Conservation (phyloP, 2,329 filamentous ascomycete genomes). For the Pseudopithomyces chartarum region DNA sequence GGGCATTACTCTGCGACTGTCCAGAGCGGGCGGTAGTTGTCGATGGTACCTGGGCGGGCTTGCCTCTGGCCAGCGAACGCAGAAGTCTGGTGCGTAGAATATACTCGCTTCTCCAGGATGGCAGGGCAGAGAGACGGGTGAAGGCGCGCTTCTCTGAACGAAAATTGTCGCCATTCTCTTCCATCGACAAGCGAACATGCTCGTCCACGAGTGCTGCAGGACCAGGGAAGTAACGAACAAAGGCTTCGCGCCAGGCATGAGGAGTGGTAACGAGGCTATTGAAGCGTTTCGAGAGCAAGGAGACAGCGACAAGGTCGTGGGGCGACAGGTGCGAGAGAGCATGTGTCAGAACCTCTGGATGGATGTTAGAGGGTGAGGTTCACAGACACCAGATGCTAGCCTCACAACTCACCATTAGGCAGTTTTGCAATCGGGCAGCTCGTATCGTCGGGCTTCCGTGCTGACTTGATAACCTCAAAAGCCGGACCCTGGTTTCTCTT, state of each 20-base stretch:
- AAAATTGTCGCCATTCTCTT: conserved; percentile 50
- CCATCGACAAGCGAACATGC: conserved; percentile 51
- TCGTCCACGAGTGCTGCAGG: conserved; percentile 60
- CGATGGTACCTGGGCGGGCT: conserved; percentile 65
- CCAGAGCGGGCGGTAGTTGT: conserved; percentile 58
- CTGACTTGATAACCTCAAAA: conserved; percentile 59
- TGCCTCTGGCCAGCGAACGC: conserved; percentile 79
- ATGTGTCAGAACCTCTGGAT: conserved; percentile 85
- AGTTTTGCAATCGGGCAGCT: conserved; percentile 62
- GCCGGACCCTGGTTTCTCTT: conserved; percentile 50
- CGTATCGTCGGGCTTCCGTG: conserved; percentile 50
- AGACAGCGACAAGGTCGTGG: conserved; percentile 78
- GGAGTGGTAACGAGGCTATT: conserved; percentile 86
- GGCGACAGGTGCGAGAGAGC: conserved; percentile 89
- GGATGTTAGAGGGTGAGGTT: conserved; percentile 14
- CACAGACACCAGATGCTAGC: conserved; percentile 2
- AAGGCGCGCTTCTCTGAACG: conserved; percentile 79
- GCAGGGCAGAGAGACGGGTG: conserved; percentile 76
- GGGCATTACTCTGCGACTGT: conserved; percentile 68
- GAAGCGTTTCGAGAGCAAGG: conserved; percentile 86
- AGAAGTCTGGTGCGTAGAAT: conserved; percentile 84
- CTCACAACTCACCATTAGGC: conserved; percentile 73
- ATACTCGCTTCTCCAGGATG: conserved; percentile 97
- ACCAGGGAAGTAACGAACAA: conserved; percentile 87
- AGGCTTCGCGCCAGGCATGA: conserved; percentile 92